Evolutionary conservation across 495 filamentous ascomycete genomes (phyloP), one percentile per base, ranked within the genome.

Genomic region (Diplogelasinospora grovesii): DNA sequence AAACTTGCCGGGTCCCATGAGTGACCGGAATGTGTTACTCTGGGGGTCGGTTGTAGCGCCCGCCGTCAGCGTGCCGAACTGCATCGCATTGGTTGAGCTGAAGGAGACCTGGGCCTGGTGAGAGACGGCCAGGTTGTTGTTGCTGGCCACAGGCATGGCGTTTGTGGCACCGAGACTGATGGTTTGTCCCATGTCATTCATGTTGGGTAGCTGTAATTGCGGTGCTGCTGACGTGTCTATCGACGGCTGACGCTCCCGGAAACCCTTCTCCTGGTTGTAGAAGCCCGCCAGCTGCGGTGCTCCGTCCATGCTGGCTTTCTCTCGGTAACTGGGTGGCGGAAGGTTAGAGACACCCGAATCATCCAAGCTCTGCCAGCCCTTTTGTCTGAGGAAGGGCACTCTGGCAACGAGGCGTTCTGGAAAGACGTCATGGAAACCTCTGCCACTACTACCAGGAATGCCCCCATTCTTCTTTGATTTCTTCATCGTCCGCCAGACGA

Each of bases 401-500:
- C 23, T 36, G 26, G 31, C 33, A 4, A 29, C 14, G 10, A 49
- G 2, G 1, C 52, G 23, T 10, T 9, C 28, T 29, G 22, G 39
- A 5, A 41, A 22, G 11, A 37, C 18, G 13, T 13, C 37, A 18
- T 18, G 33, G 26, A 54, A 49, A 5, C 41, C 43, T 22, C 36
- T 39, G 23, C 32, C 40, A 13, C 45, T 16, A 22, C 26, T 40
- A 2, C 45, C 32, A 10, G 26, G 29, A 1, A 22, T 25, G 6
- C 41, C 38, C 1, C 39, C 13, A 4, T 35, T 25, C 10, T 32
- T 50, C 30, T 50, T 63, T 7, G 57, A 43, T 43, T 52, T 67
- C 39, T 57, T 69, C 34, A 61, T 41, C 15, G 58, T 43, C 22
- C 59, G 54, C 47, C 56, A 66, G 16, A 63, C 36, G 22, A 65